Percentiles rank a stretch among this genome's conserved stretches.
These are phyloP conservation scores for Boletus semigastroideus DNA, from an alignment of 1,284 basidiomycete species.

Conservation along the genomic window DNA sequence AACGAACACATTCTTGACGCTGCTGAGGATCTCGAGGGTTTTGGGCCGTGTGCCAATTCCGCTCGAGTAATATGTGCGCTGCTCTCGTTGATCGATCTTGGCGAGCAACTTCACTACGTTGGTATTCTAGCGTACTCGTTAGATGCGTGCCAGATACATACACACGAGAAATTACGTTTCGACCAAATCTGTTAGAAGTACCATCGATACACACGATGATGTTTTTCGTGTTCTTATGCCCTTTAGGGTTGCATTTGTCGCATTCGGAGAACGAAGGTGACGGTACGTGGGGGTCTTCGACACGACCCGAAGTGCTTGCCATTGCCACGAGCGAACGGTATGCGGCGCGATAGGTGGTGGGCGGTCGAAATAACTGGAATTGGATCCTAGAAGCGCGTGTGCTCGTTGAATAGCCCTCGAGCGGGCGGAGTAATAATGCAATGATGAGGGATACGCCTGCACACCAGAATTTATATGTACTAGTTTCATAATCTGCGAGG, in stretches of 20 bases:
- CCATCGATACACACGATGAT: conserved; percentile 32
- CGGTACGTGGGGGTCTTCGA: not conserved
- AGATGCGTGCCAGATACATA: conserved; percentile 2
- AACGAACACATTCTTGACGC: conserved; percentile 21
- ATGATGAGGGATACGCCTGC: no score
- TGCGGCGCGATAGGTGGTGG: no score
- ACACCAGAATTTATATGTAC: no score
- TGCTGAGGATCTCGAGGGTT: conserved; percentile 39
- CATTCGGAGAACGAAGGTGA: conserved; percentile 8
- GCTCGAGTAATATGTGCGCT: conserved; percentile 37
- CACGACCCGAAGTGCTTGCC: not conserved
- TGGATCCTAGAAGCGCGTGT: no score
- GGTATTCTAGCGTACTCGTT: conserved; percentile 31
- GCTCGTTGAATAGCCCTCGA: no score
- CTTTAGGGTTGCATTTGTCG: conserved; percentile 12
- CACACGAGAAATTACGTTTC: conserved; percentile 14
- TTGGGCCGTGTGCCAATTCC: conserved; percentile 38
- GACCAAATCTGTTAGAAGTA: conserved; percentile 30
- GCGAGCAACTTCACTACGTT: conserved; percentile 37
- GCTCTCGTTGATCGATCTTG: conserved; percentile 28
- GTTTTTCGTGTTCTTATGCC: conserved; percentile 18
- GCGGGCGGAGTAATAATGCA: no score
- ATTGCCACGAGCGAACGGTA: not conserved
- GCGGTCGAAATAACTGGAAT: no score
- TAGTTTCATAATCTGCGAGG: no score